phyloP scores from a whole-genome alignment of 208 protist genomes.

The Leishmania braziliensis region DNA sequence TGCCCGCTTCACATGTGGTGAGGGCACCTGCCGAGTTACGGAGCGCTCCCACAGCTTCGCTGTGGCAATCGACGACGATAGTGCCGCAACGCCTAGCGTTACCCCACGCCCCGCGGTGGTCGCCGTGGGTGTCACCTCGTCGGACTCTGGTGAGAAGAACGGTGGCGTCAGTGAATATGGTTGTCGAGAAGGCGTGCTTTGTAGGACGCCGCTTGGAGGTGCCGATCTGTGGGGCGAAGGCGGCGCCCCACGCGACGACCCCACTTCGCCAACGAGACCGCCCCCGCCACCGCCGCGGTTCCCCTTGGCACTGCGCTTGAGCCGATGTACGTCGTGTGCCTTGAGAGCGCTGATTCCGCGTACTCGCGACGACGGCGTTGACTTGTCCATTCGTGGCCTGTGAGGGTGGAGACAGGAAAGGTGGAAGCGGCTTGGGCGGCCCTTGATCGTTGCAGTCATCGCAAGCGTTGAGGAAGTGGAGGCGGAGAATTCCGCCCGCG shows the following conservation, averaged over 20 bases:
- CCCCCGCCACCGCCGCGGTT: background rate
- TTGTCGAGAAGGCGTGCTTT: background rate
- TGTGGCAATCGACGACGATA: background rate
- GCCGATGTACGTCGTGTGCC: conserved; percentile 8
- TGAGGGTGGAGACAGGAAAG: background rate
- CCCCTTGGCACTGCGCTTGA: conserved; percentile 12
- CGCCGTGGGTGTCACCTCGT: background rate
- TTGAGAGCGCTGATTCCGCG: conserved; percentile 12
- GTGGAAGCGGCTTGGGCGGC: background rate
- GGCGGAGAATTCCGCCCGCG: background rate
- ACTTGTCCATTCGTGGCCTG: background rate
- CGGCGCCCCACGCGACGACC: background rate
- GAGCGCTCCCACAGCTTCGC: background rate
- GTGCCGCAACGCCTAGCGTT: background rate
- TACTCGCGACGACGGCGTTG: background rate
- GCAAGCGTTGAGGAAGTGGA: background rate
- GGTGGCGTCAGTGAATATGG: background rate
- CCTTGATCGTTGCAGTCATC: background rate
- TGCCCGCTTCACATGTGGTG: background rate
- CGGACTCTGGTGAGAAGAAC: background rate
- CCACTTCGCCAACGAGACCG: background rate
- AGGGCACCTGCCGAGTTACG: background rate
- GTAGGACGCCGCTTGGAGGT: background rate
- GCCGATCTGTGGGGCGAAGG: background rate
- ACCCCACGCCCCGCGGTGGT: background rate